A percentile compares a stretch with the other conserved stretches of the same genome.
Conservation (phyloP, 75 land plant species). For the Isoetes taiwanensis region DNA sequence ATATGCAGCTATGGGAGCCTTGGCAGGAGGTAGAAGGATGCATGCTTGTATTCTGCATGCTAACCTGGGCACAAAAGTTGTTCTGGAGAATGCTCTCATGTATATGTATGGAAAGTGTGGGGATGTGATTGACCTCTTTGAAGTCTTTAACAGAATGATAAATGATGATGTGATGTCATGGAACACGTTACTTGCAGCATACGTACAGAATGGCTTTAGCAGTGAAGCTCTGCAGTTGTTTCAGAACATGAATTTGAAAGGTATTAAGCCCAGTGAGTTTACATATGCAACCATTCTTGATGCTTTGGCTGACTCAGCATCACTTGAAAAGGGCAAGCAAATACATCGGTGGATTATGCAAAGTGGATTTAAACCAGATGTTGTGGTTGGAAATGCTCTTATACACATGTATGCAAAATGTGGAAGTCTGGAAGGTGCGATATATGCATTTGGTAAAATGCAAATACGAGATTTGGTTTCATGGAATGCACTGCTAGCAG, state of each 20-base stretch:
- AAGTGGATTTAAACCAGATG: no score
- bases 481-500: constrained; percentile 32
- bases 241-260: constrained; percentile 18
- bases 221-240: constrained; percentile 21
- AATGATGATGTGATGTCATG: constrained; percentile 24
- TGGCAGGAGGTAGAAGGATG: no score
- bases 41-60: no score
- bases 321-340: no score
- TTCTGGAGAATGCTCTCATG: constrained; percentile 25
- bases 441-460: constrained; percentile 22
- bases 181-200: constrained; percentile 31
- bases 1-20: no score
- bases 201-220: constrained; percentile 11
- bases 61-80: no score
- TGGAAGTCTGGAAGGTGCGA: constrained; percentile 18
- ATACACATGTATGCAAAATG: constrained; percentile 37
- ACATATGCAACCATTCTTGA: constrained; percentile 29
- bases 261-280: constrained; percentile 6
- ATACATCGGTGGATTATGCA: no score
- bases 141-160: constrained; percentile 21
- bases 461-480: constrained; percentile 17
- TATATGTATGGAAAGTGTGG: constrained; percentile 36
- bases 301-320: no score
- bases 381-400: constrained; percentile 24
- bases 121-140: constrained; percentile 13